Evolutionary conservation across 2,329 filamentous ascomycete genomes (phyloP), one percentile per base, ranked within the genome.

Genomic region (Podosphaera aphanis): DNA sequence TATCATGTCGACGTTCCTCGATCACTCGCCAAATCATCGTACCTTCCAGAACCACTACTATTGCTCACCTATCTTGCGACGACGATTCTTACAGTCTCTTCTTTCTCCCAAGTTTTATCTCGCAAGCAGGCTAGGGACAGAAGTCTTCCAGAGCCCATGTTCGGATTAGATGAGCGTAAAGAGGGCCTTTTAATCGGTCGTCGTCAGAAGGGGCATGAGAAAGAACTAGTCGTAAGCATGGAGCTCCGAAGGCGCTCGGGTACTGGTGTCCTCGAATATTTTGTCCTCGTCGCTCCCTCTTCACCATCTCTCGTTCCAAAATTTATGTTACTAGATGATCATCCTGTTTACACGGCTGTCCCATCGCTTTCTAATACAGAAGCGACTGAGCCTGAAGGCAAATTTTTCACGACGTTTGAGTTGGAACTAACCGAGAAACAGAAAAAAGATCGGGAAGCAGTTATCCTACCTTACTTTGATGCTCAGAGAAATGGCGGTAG

Each of bases 381-480:
- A 2, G n/a, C 33, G 58, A 2, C 57, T 1, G 69, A 29, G 10
- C 3, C 6, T 5, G 60, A 25, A 47, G 51, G 1, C 70, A 70
- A 21, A 70, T 70, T 29, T 67, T 73, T 75, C 54, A 79, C 81
- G 8, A 93, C 88, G 0, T 98, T 98, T 59, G 79, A 81, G 51
- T 63, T 98, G 3, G 78, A 79, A 0, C 64, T 98, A 48, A 95
- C 88, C 16, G 88, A 93, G 48, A 85, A 90, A 65, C 90, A 98
- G 64, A 73, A 81, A 54, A 69, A 71, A 51, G 88, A 93, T 44
- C 68, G 90, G 21, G 88, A 94, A 56, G 83, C 81, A 0, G 83
- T 98, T 7, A 82, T 95, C 36, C 60, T 95, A 61, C 90, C 90
- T 15, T 95, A 98, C 60, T 94, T 92, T 62, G 90, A 98, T 65